Evolutionary conservation across 495 filamentous ascomycete genomes (phyloP).

Genomic region (Penicillium salamii): DNA sequence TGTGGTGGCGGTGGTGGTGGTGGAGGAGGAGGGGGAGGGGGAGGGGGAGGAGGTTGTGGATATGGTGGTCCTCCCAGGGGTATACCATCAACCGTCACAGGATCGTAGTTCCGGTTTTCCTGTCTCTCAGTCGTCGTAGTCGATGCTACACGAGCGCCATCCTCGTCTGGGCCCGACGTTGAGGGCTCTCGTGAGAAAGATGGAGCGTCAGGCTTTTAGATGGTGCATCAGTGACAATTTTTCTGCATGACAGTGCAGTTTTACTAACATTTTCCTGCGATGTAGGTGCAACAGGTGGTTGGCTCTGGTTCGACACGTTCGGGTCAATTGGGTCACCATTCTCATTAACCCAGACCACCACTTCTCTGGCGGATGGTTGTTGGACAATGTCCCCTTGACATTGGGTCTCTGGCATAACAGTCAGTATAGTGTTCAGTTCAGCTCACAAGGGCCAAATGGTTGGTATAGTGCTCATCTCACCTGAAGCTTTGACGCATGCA

Average conservation of each 20-base stretch:
- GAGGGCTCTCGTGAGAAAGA: not conserved
- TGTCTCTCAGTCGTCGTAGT: not conserved
- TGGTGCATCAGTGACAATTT: constrained; percentile 4
- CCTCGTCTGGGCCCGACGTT: not conserved
- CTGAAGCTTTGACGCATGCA: constrained; percentile 9
- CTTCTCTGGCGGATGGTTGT: constrained; percentile 36
- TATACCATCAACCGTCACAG: not conserved
- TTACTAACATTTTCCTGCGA: constrained; percentile 17
- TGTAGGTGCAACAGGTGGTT: not conserved
- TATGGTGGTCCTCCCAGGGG: not conserved
- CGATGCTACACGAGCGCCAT: not conserved
- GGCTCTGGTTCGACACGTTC: constrained; percentile 12
- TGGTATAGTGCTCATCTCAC: constrained; percentile 7
- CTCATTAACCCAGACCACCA: constrained; percentile 65
- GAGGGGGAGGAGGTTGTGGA: not conserved
- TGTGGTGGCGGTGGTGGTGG: constrained; percentile 4
- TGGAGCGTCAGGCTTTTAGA: not conserved
- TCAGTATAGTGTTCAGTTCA: constrained; percentile 1
- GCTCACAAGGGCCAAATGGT: not conserved
- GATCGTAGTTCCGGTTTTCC: not conserved
- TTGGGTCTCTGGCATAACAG: not conserved
- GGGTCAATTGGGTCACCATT: constrained; percentile 50
- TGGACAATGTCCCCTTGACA: constrained; percentile 3
- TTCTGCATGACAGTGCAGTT: not conserved
- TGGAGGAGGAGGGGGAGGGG: not conserved